A percentile compares a stretch with the other conserved stretches of the same genome.
Evolutionary conservation across 345 rosid species (phyloP).

Genomic region (Pugionium cornutum): DNA sequence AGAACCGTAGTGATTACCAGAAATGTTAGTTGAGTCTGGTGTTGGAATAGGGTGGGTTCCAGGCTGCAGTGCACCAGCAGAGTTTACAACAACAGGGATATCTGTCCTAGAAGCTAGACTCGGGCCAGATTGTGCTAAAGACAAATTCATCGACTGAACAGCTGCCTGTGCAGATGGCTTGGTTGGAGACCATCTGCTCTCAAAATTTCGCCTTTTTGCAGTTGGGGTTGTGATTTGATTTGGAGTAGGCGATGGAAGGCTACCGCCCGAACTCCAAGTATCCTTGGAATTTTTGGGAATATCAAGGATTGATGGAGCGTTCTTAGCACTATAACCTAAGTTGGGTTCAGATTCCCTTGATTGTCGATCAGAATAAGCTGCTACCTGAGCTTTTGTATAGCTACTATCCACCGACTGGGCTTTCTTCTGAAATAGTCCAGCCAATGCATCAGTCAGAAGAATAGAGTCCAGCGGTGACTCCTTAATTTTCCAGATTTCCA

Average conservation of each 20-base stretch:
- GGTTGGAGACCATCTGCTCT: slow-evolving; percentile 74
- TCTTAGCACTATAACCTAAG: slow-evolving; percentile 37
- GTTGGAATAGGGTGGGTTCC: slow-evolving; percentile 35
- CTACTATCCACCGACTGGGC: slow-evolving; percentile 43
- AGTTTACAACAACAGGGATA: slow-evolving; percentile 39
- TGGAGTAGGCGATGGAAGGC: slow-evolving; percentile 96
- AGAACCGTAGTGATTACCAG: slow-evolving; percentile 42
- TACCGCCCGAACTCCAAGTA: slow-evolving; percentile 61
- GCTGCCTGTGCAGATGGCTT: slow-evolving; percentile 46
- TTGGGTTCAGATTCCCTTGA: slow-evolving; percentile 42
- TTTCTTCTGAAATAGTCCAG: slow-evolving; percentile 65
- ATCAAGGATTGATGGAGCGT: slow-evolving; percentile 52
- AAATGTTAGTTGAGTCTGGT: slow-evolving; percentile 11
- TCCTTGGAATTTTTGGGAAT: slow-evolving; percentile 54
- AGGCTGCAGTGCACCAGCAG: slow-evolving; percentile 47
- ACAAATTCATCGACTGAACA: slow-evolving; percentile 32
- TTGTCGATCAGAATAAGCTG: slow-evolving; percentile 40
- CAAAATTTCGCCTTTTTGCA: slow-evolving; percentile 47
- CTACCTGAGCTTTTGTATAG: slow-evolving; percentile 44
- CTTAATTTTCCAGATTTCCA: slow-evolving; percentile 74
- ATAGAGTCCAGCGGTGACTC: slow-evolving; percentile 72
- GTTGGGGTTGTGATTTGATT: slow-evolving; percentile 50
- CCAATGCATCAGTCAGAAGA: slow-evolving; percentile 72
- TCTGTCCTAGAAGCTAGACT: slow-evolving; percentile 47
- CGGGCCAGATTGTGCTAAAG: slow-evolving; percentile 38